A percentile compares a stretch with the other conserved stretches of the same genome.
These are phyloP conservation scores for Clitoria ternatea DNA, from an alignment of 306 rosid species.

Conservation along the genomic window DNA sequence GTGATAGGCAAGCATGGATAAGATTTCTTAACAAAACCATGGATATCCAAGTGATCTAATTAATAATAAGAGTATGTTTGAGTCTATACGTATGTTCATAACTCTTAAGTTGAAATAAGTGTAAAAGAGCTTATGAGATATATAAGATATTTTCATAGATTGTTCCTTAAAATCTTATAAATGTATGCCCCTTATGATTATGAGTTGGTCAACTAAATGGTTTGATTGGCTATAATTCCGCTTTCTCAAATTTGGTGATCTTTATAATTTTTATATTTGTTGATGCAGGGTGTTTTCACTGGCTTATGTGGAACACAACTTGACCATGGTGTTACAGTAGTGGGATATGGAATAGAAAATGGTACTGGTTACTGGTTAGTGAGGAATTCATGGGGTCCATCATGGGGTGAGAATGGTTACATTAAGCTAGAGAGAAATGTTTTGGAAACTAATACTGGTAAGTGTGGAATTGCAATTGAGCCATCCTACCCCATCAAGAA, in stretches of 20 bases:
- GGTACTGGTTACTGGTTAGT: slow-evolving; percentile 75
- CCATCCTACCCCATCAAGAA: slow-evolving; percentile 79
- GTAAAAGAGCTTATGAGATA: too few relatives aligned
- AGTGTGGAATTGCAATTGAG: slow-evolving; percentile 82
- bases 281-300: slow-evolving; percentile 70
- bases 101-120: too few relatives aligned
- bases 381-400: slow-evolving; percentile 83
- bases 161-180: too few relatives aligned
- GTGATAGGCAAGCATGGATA: too few relatives aligned
- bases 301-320: slow-evolving; percentile 78
- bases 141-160: too few relatives aligned
- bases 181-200: too few relatives aligned
- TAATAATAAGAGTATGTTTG: neutral
- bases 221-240: neutral
- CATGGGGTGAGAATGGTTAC: slow-evolving; percentile 85
- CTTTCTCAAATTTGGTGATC: neutral
- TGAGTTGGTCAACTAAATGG: neutral
- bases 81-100: too few relatives aligned
- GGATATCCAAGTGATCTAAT: neutral
- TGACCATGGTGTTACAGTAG: slow-evolving; percentile 74
- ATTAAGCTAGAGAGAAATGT: slow-evolving; percentile 67
- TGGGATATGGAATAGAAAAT: slow-evolving; percentile 76
- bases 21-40: too few relatives aligned
- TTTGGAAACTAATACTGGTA: slow-evolving; percentile 32
- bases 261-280: neutral